Evolutionary conservation across 768 basidiomycete genomes (phyloP), one percentile per base, ranked within the genome.

Genomic region (Coprinopsis cinerea): DNA sequence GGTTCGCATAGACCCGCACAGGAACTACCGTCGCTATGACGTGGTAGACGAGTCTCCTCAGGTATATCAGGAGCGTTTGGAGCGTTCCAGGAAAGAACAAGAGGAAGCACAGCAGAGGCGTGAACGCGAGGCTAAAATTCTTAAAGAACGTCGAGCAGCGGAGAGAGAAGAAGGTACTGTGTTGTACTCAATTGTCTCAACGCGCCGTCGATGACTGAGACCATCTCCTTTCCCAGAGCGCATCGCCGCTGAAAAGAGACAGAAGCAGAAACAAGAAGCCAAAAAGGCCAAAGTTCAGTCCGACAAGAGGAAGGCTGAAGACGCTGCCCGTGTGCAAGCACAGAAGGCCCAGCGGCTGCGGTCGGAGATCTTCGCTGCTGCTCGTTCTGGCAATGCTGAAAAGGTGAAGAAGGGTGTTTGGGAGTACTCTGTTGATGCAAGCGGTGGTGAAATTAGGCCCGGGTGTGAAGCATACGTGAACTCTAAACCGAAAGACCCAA

Each of bases 361-460:
- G 47, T 83, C 83, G 14, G 70, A 69, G 26, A 73, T 80, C 24
- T 89, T 91, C 62, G 67, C 74, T 14, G 83, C 85, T 22, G 84
- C 85, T 41, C 78, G 85, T 15, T 61, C 65, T 14, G 75, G 78
- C 10, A 69, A 85, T 28, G 57, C 64, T 15, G 73, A 64, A 6
- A 65, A 64, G 43, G 86, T 88, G 46, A 81, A 78, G 67, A 76
- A 78, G 54, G 80, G 79, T 24, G 65, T 88, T 18, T 86, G 78
- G 76, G 85, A 86, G 66, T 75, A 84, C 39, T 65, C 67, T 26
- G 83, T 89, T 49, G 85, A 88, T 63, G 81, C 84, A 34, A 72
- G 79, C 7, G 87, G 86, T 42, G 82, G 83, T 25, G 86, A 89
- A 68, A 65, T 83, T 47, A 80, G 78, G 58, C 56, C 62, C 46